Conservation (phyloP, 2,329 filamentous ascomycete genomes). For the Hirsutella minnesotensis region DNA sequence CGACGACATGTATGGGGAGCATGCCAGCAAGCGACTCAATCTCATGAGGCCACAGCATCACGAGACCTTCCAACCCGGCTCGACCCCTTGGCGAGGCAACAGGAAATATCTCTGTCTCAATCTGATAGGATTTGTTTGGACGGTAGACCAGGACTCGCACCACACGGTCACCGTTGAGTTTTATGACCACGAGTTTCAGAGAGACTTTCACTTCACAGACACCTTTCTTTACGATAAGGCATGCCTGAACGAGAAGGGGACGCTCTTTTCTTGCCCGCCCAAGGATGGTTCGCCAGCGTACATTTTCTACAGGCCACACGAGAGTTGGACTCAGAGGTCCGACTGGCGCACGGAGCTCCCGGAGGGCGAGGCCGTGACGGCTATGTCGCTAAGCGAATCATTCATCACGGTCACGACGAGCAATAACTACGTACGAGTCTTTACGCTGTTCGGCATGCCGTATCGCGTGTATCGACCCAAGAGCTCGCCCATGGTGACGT, state of each 20-base stretch:
- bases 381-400: constrained; percentile 82
- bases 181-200: constrained; percentile 83
- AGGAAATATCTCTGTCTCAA: constrained; percentile 90
- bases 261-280: constrained; percentile 74
- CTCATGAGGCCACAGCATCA: constrained; percentile 56
- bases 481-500: constrained; percentile 79
- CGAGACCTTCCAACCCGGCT: constrained; percentile 81
- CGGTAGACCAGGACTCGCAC: constrained; percentile 85
- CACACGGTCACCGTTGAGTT: constrained; percentile 96
- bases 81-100: constrained; percentile 91
- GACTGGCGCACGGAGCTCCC: constrained; percentile 91
- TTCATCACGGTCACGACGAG: constrained; percentile 85
- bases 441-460: constrained; percentile 84
- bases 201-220: constrained; percentile 96
- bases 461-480: constrained; percentile 86
- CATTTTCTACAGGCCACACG: constrained; percentile 94
- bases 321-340: constrained; percentile 83
- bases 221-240: constrained; percentile 94
- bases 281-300: constrained; percentile 55
- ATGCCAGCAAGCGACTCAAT: constrained; percentile 36
- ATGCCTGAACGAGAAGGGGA: constrained; percentile 74
- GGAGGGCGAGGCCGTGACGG: constrained; percentile 70
- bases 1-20: constrained; percentile 36
- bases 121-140: constrained; percentile 90
- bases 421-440: constrained; percentile 80